phyloP scores from a whole-genome alignment of 1,284 basidiomycete genomes.

The Ganoderma meredithae region DNA sequence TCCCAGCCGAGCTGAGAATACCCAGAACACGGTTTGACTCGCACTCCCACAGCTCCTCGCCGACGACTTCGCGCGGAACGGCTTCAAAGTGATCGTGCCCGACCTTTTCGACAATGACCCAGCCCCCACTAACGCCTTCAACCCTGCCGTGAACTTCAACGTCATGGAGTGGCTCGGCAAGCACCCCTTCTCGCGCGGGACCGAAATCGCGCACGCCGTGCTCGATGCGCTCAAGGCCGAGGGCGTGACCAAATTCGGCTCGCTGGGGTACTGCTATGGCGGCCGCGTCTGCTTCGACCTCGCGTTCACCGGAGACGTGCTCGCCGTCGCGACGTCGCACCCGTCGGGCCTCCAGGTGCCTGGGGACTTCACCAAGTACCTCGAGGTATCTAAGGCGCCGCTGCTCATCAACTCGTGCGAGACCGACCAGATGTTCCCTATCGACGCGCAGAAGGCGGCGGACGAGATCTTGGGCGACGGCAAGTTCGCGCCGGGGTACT shows the following conservation, averaged over 20 bases:
- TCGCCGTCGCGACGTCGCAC: conserved; percentile 65
- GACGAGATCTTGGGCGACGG: conserved; percentile 52
- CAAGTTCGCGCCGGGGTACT: conserved; percentile 48
- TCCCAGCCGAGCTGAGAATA: too few species aligned
- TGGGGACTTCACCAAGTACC: conserved; percentile 54
- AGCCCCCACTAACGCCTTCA: conserved; percentile 36
- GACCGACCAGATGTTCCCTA: conserved; percentile 44
- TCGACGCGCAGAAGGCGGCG: conserved; percentile 39
- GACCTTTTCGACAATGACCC: conserved; percentile 56
- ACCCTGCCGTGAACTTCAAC: conserved; percentile 46
- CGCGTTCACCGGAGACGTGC: conserved; percentile 64
- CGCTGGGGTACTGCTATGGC: conserved; percentile 76
- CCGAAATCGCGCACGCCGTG: conserved; percentile 61
- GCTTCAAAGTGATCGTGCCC: conserved; percentile 53
- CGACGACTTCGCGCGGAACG: conserved; percentile 63
- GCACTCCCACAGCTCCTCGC: conserved; percentile 46
- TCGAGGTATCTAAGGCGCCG: conserved; percentile 41
- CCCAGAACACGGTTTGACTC: neutral
- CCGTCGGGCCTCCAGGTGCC: conserved; percentile 69
- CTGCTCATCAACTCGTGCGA: conserved; percentile 55
- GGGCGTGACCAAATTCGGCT: conserved; percentile 64
- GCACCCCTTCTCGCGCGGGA: conserved; percentile 54
- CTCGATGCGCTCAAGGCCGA: conserved; percentile 62
- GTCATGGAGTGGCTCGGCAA: conserved; percentile 55
- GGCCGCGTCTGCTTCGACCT: conserved; percentile 61